phyloP scores from a whole-genome alignment of 2,329 filamentous ascomycete genomes.

The Nemania sp. region DNA sequence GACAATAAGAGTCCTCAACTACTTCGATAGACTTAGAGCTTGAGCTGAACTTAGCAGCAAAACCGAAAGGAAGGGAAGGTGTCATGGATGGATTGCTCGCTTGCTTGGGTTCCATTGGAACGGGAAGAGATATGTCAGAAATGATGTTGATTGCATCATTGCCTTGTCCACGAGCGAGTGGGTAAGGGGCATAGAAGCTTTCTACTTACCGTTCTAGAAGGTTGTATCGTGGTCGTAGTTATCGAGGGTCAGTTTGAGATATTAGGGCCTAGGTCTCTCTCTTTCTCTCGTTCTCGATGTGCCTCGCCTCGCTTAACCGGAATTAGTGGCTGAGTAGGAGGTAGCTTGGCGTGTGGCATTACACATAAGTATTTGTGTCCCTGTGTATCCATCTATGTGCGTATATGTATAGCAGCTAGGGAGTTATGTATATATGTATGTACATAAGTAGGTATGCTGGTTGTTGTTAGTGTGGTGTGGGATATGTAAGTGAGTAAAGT shows the following conservation, averaged over 20 bases:
- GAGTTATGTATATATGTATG: not conserved
- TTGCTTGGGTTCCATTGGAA: not conserved
- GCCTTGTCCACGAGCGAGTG: not conserved
- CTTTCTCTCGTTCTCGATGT: no score
- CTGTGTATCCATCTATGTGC: not conserved
- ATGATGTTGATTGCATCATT: constrained; percentile 15
- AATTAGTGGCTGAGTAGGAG: not conserved
- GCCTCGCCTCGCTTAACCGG: not conserved
- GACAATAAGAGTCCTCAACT: not conserved
- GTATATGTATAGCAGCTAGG: not conserved
- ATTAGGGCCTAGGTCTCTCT: not conserved
- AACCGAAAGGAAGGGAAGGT: not conserved
- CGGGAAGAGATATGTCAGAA: not conserved
- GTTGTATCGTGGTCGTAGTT: not conserved
- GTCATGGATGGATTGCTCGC: constrained; percentile 4
- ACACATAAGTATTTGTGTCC: not conserved
- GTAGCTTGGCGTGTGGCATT: not conserved
- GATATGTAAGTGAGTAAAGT: no score
- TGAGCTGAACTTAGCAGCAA: not conserved
- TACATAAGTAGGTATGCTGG: no score
- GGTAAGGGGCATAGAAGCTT: not conserved
- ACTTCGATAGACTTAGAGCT: not conserved
- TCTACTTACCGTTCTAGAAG: constrained; percentile 25
- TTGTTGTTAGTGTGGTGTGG: not conserved
- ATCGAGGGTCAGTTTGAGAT: not conserved